Evolutionary conservation across 2,329 filamentous ascomycete species (phyloP), one percentile per base, ranked within the genome.

Genomic region (Sclerotiophoma versabilis): DNA sequence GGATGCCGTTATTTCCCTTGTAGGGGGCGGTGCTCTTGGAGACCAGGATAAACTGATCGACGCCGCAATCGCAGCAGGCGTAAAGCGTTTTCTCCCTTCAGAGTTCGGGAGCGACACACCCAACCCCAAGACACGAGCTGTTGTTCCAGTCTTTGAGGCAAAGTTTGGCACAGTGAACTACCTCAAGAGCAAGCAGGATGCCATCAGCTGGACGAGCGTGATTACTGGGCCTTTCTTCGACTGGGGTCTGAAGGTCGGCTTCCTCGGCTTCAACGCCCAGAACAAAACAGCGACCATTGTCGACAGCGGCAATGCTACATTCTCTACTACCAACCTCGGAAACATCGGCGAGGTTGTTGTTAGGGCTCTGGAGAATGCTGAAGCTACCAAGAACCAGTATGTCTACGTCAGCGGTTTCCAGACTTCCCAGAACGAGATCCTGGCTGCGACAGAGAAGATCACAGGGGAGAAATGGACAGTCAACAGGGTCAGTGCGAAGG

Each of bases 1-100:
- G 52, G 85, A 88, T 57, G 85, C 81, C 0, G 76, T 87, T 15
- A 68, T 88, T 23, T 76, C 77, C 1, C 74, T 79, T 1, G 72
- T 85, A 33, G 79, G 76, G 7, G 76, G 75, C 12, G 59, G 62
- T 2, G 74, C 74, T 19, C 67, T 79, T 10, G 69, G 66, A 2
- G 69, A 80, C 1, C 84, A 86, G 63, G 76, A 75, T 41, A 73
- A 74, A 12, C 74, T 88, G 38, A 78, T 88, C 37, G 81, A 87
- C 26, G 87, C 85, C 0, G 81, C 85, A 26, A 75, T 84, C 23
- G 79, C 79, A 4, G 84, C 84, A 1, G 83, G 84, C 1, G 85
- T 89, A 5, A 81, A 82, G 60, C 79, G 84, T 6, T 87, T 86
- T 65, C 79, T 87, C 1, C 84, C 86, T 1, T 84, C 83, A 29